Evolutionary conservation across 352 stramenopile species (phyloP), one percentile per base, ranked within the genome.

Genomic region (Phytophthora capsici): DNA sequence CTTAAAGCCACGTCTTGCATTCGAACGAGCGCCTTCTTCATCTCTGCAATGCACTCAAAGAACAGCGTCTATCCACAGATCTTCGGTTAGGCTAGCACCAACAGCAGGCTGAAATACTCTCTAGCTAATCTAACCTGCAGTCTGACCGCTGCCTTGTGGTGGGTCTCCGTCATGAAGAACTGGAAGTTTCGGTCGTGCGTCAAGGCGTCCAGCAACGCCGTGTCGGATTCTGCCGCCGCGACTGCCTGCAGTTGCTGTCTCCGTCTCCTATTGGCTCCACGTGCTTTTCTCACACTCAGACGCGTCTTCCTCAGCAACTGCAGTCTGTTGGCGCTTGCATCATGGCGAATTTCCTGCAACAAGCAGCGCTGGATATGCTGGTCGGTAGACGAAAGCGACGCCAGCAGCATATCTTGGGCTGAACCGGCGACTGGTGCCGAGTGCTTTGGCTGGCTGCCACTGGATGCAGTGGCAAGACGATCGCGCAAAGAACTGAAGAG

Each of bases 31-130:
- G 69, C 75, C 43, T 77, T 79, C 60, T 78, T 73, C 50, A 79
- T 75, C 58, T 83, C 75, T 38, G 61, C 69, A 26, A 77, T 58
- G 48, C 75, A 81, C 48, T 83, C 75, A 23, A 57, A 75, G 30
- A 81, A 66, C 12, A 83, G 26, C 5, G 56, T 73, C 75, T 83
- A 30, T 6, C 17, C 22, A 36, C 25, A 49, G 22, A 43, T 2
- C 22, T 16, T 13, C 9, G 22, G 40, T 66, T 34, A 48, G 26
- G 23, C 20, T 51, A 23, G 26, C 30, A 38, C 30, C 3, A 17
- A 41, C 7, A 50, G 13, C 26, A 53, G 14, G 17, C 14, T 17
- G 8, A 5, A 40, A 48, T 5, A 14, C 1, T 1, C 38, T 3
- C 6, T n/a, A n/a, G n/a, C n/a, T n/a, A n/a, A n/a, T 37, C 8